Evolutionary conservation across 805 yeast species (phyloP).

Genomic region (Wickerhamomyces mucosus): DNA sequence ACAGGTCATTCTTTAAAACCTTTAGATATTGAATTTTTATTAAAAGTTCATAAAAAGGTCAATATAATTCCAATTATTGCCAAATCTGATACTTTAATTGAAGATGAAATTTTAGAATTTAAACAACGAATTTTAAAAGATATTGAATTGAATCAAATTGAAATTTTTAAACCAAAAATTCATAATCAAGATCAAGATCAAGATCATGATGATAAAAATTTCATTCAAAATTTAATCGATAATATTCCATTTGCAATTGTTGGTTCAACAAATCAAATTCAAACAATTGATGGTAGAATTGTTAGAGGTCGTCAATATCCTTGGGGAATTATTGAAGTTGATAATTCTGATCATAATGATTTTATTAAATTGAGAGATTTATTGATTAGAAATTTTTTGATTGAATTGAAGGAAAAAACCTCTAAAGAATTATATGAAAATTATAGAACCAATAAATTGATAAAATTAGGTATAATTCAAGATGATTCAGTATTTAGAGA

Average conservation of each 20-base stretch:
- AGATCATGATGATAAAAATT: constrained; percentile 71
- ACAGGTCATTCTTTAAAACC: constrained; percentile 91
- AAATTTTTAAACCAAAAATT: constrained; percentile 65
- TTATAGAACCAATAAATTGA: constrained; percentile 79
- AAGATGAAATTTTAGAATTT: constrained; percentile 70
- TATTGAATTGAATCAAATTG: constrained; percentile 62
- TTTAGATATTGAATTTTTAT: constrained; percentile 82
- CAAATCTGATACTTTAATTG: constrained; percentile 86
- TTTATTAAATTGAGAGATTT: constrained; percentile 83
- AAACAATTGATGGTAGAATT: constrained; percentile 58
- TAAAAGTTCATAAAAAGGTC: constrained; percentile 79
- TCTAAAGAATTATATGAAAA: constrained; percentile 69
- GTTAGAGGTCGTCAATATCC: constrained; percentile 93
- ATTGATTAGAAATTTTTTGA: constrained; percentile 82
- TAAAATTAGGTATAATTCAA: constrained; percentile 79
- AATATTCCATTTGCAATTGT: constrained; percentile 89
- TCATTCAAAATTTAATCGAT: constrained; percentile 56
- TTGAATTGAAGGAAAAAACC: constrained; percentile 87
- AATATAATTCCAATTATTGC: constrained; percentile 93
- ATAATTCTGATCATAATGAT: constrained; percentile 89
- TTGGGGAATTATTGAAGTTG: constrained; percentile 96
- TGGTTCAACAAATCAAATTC: constrained; percentile 73
- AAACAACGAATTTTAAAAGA: constrained; percentile 74
- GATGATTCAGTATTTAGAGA: constrained; percentile 90
- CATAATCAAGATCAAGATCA: constrained; percentile 48